Conservation (phyloP, 2,329 filamentous ascomycete species). For the Mariannaea sp. region DNA sequence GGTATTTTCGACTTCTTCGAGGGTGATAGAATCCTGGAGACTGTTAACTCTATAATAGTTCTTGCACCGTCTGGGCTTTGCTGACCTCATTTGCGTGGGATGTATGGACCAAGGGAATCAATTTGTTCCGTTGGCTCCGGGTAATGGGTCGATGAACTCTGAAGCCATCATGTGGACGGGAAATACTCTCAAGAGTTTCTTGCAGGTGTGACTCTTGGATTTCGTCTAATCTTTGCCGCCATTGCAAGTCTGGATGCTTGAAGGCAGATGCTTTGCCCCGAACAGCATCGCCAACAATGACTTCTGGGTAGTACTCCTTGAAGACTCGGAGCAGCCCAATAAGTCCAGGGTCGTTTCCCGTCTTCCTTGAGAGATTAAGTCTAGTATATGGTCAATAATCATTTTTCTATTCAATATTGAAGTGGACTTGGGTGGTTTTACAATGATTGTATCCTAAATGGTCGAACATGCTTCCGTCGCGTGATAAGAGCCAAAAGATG, state of each 20-base stretch:
- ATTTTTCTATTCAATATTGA: not conserved
- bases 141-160: constrained; percentile 59
- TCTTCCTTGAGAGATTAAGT: constrained; percentile 61
- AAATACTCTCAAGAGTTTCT: constrained; percentile 47
- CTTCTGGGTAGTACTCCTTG: constrained; percentile 90
- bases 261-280: constrained; percentile 65
- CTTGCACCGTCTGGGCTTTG: not conserved
- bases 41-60: constrained; percentile 15
- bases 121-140: constrained; percentile 40
- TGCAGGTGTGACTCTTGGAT: constrained; percentile 66
- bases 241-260: constrained; percentile 76
- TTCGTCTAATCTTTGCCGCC: constrained; percentile 69
- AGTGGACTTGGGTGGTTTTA: too few relatives aligned
- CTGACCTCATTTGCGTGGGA: constrained; percentile 70
- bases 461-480: constrained; percentile 79
- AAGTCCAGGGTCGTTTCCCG: constrained; percentile 74
- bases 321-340: constrained; percentile 79
- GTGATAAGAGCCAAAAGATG: constrained; percentile 81
- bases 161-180: constrained; percentile 57
- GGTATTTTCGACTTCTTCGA: constrained; percentile 79
- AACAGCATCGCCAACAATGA: constrained; percentile 74
- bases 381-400: constrained; percentile 42
- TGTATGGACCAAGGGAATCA: constrained; percentile 74
- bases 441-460: constrained; percentile 80
- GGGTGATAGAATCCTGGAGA: constrained; percentile 62